These are phyloP conservation scores for Leishmania turanica DNA, from an alignment of 208 protist genomes.

Conservation along the genomic window DNA sequence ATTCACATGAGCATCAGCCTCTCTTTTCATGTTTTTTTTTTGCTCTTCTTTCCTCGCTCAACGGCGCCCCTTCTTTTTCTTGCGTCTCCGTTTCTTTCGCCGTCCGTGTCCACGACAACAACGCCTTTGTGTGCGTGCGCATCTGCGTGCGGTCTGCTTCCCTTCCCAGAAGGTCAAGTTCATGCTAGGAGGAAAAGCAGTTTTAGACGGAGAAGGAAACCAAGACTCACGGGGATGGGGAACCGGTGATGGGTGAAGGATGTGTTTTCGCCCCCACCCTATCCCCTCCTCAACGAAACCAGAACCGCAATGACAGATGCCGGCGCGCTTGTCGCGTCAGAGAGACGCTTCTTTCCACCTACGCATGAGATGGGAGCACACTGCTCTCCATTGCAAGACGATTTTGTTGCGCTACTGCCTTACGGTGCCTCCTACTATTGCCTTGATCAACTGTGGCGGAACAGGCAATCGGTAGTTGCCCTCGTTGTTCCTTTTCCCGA, in stretches of 20 bases:
- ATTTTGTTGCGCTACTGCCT: not conserved
- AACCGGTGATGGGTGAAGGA: not conserved
- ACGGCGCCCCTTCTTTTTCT: conserved; percentile 1
- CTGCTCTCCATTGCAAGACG: not conserved
- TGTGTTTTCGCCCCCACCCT: not conserved
- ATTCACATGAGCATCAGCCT: not conserved
- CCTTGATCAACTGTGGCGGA: not conserved
- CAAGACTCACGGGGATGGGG: not conserved
- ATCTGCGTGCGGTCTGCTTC: not conserved
- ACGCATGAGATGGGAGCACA: not conserved
- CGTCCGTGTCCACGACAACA: not conserved
- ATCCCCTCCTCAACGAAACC: not conserved
- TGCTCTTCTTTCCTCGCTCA: not conserved
- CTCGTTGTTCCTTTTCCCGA: not conserved
- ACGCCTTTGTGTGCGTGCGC: not conserved
- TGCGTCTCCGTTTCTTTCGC: not conserved
- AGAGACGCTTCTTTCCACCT: not conserved
- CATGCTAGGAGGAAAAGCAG: not conserved
- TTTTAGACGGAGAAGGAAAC: not conserved
- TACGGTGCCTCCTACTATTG: not conserved
- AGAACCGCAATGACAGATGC: not conserved
- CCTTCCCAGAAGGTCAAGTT: conserved; percentile 3
- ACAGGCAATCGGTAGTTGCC: not conserved
- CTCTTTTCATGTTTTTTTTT: conserved; percentile 1
- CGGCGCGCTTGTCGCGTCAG: not conserved